A percentile compares a stretch with the other conserved stretches of the same genome.
Conservation (phyloP, 2,329 filamentous ascomycete species). For the Aureobasidium sp. region DNA sequence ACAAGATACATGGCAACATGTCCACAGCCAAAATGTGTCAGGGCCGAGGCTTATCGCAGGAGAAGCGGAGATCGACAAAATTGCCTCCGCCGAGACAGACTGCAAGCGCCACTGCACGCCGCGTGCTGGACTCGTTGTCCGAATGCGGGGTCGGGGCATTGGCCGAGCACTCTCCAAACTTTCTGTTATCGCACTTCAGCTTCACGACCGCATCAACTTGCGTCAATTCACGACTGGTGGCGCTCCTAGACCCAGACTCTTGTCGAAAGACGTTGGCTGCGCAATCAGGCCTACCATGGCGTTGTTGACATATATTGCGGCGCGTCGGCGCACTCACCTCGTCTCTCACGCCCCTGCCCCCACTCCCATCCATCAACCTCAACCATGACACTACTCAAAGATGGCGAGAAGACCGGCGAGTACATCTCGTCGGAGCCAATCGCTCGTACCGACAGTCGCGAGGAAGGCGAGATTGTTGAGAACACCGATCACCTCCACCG, state of each 20-base stretch:
- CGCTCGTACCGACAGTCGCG: background rate
- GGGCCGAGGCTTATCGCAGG: background rate
- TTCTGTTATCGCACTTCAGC: background rate
- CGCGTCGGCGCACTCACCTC: background rate
- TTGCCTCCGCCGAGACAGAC: background rate
- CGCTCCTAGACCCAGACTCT: background rate
- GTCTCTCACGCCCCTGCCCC: background rate
- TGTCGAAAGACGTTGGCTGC: background rate
- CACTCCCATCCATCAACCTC: background rate
- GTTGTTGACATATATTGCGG: background rate
- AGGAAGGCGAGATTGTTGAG: slow-evolving; percentile 25
- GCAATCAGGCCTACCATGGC: background rate
- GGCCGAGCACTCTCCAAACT: background rate
- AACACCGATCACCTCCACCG: slow-evolving; percentile 38
- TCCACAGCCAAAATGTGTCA: background rate
- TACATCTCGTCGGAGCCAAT: background rate
- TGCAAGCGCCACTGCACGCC: background rate
- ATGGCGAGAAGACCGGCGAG: background rate
- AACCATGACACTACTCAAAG: background rate
- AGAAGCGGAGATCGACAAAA: background rate
- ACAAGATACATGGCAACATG: background rate
- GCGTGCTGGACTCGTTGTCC: background rate
- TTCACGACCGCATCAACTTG: background rate
- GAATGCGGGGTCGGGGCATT: background rate
- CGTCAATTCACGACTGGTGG: background rate